Base-by-base conservation (phyloP, 441 rosid genomes). In the Theobroma grandiflorum region DNA sequence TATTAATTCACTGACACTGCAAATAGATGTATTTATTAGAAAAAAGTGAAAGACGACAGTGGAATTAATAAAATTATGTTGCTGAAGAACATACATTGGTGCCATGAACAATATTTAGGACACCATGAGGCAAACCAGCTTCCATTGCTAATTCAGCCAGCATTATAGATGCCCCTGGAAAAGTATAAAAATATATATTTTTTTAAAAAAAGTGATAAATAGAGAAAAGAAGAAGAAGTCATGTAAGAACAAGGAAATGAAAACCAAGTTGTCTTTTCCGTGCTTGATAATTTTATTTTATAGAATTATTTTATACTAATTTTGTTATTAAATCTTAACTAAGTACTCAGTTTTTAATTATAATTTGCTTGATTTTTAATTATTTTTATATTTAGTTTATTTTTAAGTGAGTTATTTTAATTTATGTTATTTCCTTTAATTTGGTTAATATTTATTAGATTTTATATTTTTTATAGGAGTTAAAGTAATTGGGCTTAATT, bases 111-210 rank as follows among this genome's bases (percentile, higher is more conserved):
- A 95, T 89, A 83, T 93, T 93, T 75, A 95, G 85, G 86, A 95
- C 95, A 80, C 98, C 98, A 59, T 89, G 31, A 35, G 97, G 98
- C 86, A 95, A 88, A 83, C 98, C 98, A 75, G 98, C 98, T 86
- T 95, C 97, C 91, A 90, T 90, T 61, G 98, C 97, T 80, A 96
- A 84, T 81, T 94, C 98, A 0, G 99, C 96, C 83, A 96, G 96
- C 66, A 92, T 85, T n/a, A 93, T 83, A 64, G 99, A 96, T 80
- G 97, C 99, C 86, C 99, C 99, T 95, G 89, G 76, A 80, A 72
- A 77, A 73, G 53, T 7, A 20, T 18, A 38, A 57, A 72, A 52
- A 15, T n/a, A 55, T n/a, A 31, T 11, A n/a, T n/a, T n/a, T 72
- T 72, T 72, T 26, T 52, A 72, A 72, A 33, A 33, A 72, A 53